These are phyloP conservation scores for Phytophthora quininea DNA, from an alignment of 352 stramenopile genomes.

Conservation along the genomic window DNA sequence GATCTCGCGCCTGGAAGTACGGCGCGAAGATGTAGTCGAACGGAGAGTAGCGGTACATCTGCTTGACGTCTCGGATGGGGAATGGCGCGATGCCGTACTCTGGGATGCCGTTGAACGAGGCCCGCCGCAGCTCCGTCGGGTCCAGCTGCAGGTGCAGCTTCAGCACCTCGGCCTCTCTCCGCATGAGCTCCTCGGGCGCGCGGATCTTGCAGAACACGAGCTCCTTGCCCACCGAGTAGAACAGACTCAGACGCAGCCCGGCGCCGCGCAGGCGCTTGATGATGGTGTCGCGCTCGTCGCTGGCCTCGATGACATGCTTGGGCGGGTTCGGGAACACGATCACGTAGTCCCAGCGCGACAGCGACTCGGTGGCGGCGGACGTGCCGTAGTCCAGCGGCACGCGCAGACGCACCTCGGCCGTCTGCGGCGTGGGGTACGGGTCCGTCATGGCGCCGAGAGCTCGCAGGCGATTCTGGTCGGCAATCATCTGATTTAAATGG, in stretches of 20 bases:
- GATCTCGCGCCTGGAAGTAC: slow-evolving; percentile 72
- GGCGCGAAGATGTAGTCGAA: slow-evolving; percentile 89
- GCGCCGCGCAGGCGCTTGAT: slow-evolving; percentile 66
- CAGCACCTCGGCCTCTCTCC: slow-evolving; percentile 68
- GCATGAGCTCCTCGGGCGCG: slow-evolving; percentile 73
- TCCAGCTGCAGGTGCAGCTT: slow-evolving; percentile 83
- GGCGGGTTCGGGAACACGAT: slow-evolving; percentile 84
- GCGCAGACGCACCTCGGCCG: slow-evolving; percentile 36
- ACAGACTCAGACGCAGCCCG: slow-evolving; percentile 75
- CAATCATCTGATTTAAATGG: neutral
- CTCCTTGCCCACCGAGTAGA: slow-evolving; percentile 69
- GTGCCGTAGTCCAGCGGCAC: slow-evolving; percentile 59
- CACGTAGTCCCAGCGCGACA: slow-evolving; percentile 80
- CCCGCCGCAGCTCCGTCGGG: slow-evolving; percentile 56
- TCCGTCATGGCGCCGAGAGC: slow-evolving; percentile 26
- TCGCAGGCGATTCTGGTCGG: neutral
- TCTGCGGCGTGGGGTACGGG: slow-evolving; percentile 42
- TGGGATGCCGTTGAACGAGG: slow-evolving; percentile 72
- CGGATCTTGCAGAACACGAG: slow-evolving; percentile 88
- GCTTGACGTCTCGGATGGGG: slow-evolving; percentile 82
- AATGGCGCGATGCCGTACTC: slow-evolving; percentile 81
- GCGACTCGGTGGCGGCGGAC: slow-evolving; percentile 37
- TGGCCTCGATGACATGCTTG: slow-evolving; percentile 60
- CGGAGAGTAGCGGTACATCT: slow-evolving; percentile 72
- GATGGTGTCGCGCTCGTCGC: slow-evolving; percentile 80